Evolutionary conservation across 495 filamentous ascomycete genomes (phyloP).

Genomic region (Aspergillus sparsus): DNA sequence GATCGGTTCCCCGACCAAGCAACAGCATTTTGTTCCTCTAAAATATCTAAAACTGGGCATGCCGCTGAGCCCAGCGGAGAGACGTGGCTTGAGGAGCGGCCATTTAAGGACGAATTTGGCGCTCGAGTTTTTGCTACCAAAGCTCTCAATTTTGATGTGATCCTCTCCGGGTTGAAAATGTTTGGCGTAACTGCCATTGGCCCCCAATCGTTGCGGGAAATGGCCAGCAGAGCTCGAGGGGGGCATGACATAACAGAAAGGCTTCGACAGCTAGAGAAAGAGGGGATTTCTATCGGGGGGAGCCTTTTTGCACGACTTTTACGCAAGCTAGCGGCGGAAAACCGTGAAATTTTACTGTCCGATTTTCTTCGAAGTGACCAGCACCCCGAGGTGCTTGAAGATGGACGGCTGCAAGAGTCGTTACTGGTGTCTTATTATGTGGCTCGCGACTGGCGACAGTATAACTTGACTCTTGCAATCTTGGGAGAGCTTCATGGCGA

Average conservation of each 20-base stretch:
- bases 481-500: slow-evolving; percentile 40
- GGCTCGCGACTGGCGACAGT: slow-evolving; percentile 50
- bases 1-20: slow-evolving; percentile 18
- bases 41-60: not conserved
- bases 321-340: slow-evolving; percentile 55
- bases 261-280: slow-evolving; percentile 55
- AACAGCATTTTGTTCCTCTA: not conserved
- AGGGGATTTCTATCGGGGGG: slow-evolving; percentile 58
- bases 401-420: slow-evolving; percentile 57
- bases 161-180: slow-evolving; percentile 63
- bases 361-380: slow-evolving; percentile 67
- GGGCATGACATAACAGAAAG: slow-evolving; percentile 53
- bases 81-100: slow-evolving; percentile 27
- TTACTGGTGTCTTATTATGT: slow-evolving; percentile 54
- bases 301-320: slow-evolving; percentile 62
- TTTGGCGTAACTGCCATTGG: slow-evolving; percentile 68
- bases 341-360: slow-evolving; percentile 56
- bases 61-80: slow-evolving; percentile 7
- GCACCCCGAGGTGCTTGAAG: slow-evolving; percentile 73
- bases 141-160: slow-evolving; percentile 62
- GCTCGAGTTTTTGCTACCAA: slow-evolving; percentile 72
- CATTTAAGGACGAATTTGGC: slow-evolving; percentile 59
- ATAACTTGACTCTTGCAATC: slow-evolving; percentile 55
- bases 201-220: slow-evolving; percentile 68
- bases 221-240: slow-evolving; percentile 61